These are phyloP conservation scores for Zygnema circumcarinatum DNA, from an alignment of 139 green algal genomes.

Conservation along the genomic window DNA sequence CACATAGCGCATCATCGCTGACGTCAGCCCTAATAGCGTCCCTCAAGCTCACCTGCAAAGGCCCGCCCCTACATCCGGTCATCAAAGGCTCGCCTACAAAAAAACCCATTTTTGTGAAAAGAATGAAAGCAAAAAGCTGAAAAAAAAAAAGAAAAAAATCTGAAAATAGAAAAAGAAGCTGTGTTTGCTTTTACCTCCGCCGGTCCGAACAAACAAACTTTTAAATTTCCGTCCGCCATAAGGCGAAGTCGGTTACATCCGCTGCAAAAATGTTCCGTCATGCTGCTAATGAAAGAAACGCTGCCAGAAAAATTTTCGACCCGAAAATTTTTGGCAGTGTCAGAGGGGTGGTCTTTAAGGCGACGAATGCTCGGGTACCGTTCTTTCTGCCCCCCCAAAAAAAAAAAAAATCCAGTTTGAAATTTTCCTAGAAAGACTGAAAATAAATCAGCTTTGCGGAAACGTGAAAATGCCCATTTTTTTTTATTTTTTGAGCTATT, in stretches of 20 bases:
- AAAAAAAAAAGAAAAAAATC: constrained; percentile 5
- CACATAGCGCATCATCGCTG: constrained; percentile 78
- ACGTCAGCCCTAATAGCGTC: constrained; percentile 90
- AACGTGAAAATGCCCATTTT: background rate
- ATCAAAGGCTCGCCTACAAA: background rate
- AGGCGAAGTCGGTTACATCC: constrained; percentile 79
- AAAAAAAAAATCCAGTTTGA: background rate
- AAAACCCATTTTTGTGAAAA: background rate
- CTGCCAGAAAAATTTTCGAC: constrained; percentile 66
- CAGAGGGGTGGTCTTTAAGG: constrained; percentile 49
- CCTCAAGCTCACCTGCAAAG: constrained; percentile 70
- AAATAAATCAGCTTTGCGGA: background rate
- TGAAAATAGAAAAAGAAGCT: background rate
- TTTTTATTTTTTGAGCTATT: too few species aligned
- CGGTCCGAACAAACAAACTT: constrained; percentile 74
- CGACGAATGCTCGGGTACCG: constrained; percentile 32
- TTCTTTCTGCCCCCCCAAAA: background rate
- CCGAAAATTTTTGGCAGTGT: constrained; percentile 81
- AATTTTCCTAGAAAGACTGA: background rate
- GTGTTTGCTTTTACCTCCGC: too few species aligned
- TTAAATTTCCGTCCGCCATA: constrained; percentile 92
- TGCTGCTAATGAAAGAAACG: constrained; percentile 95
- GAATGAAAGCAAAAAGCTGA: background rate
- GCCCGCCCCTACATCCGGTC: background rate
- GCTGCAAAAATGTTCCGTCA: constrained; percentile 95